Evolutionary conservation across 2,329 filamentous ascomycete species (phyloP), one percentile per base, ranked within the genome.

Genomic region (Orbilia oligospora): DNA sequence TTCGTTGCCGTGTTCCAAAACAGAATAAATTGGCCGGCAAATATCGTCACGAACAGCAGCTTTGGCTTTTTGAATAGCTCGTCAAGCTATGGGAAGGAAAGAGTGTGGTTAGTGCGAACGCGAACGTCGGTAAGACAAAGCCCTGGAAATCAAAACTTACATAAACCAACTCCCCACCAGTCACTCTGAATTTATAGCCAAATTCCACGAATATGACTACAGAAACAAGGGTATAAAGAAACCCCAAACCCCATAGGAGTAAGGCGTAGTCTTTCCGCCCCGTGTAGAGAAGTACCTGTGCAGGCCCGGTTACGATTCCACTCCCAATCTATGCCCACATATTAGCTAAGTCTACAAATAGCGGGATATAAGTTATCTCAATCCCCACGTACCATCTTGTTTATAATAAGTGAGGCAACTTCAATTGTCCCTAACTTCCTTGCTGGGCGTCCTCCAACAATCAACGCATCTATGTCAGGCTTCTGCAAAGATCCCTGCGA

Each of bases 191-290:
- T 2, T 86, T 86, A 64, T 86, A 87, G 44, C 87, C 87, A 82
- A 86, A 87, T 83, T 88, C 87, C 36, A 88, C 82, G 69, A 87
- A 88, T 36, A 85, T 83, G 20, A 85, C 64, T 9, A 75, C 64
- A 12, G 71, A 75, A 10, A 75, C 71, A n/a, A 75, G 55, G 30
- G 71, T 75, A 41, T 75, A 75, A 0, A 75, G 24, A n/a, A 75
- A 75, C 10, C 71, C 71, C 27, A 75, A 27, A 0, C 71, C 71
- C 71, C 71, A 75, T 5, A 75, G 64, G 2, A 75, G 48, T 33
- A 75, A 41, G 0, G 71, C 71, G 56, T 75, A 69, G 20, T 75
- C 53, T 41, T 75, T 75, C 24, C 64, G 51, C 3, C 71, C 71
- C 1, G 71, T 75, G 27, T 75, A 75, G 0, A 68, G 64, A 22